Evolutionary conservation across 148 eudicot species (phyloP).

Genomic region (Mesembryanthemum crystallinum): DNA sequence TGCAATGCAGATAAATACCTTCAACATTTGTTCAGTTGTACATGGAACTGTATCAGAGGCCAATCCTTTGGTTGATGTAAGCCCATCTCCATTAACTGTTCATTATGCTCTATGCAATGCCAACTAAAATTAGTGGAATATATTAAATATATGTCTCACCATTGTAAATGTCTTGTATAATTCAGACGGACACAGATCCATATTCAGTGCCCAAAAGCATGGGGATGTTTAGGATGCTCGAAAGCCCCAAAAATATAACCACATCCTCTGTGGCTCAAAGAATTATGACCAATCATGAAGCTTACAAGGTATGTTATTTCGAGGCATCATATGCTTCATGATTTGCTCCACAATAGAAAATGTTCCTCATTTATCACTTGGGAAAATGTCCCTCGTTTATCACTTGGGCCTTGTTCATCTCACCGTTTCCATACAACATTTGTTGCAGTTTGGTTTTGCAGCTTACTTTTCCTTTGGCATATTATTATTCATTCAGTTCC

Average conservation of each 20-base stretch:
- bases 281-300: slow-evolving; percentile 76
- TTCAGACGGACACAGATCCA: slow-evolving; percentile 69
- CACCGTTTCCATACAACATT: too few relatives aligned
- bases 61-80: slow-evolving; percentile 55
- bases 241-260: slow-evolving; percentile 73
- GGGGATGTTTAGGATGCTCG: slow-evolving; percentile 71
- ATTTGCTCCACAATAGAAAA: not conserved
- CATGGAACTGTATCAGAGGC: slow-evolving; percentile 87
- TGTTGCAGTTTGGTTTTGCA: too few relatives aligned
- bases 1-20: slow-evolving; percentile 44
- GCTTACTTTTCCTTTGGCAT: too few relatives aligned
- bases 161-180: slow-evolving; percentile 19
- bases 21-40: slow-evolving; percentile 81
- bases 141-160: not conserved
- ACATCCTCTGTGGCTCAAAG: slow-evolving; percentile 79
- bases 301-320: slow-evolving; percentile 51
- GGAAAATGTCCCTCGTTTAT: too few relatives aligned
- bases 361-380: too few relatives aligned
- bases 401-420: too few relatives aligned
- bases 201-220: slow-evolving; percentile 72
- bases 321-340: not conserved
- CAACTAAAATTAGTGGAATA: too few relatives aligned
- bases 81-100: slow-evolving; percentile 17
- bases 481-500: too few relatives aligned
- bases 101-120: too few relatives aligned